A percentile compares a stretch with the other conserved stretches of the same genome.
phyloP scores from a whole-genome alignment of 768 basidiomycete genomes.

The Leccinum uliginosum region DNA sequence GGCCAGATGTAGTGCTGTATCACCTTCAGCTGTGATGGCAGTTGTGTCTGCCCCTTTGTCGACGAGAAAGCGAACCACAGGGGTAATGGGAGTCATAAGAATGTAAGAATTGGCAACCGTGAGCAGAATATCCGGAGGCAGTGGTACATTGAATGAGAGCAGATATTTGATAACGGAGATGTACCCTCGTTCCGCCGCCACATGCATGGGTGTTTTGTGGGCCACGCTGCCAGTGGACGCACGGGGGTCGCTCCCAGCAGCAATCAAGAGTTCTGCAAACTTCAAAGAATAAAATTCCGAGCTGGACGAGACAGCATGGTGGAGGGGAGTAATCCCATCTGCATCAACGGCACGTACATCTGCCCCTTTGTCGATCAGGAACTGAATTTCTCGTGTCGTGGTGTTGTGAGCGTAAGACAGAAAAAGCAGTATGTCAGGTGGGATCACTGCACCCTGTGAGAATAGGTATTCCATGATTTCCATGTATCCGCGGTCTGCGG shows the following conservation, averaged over 20 bases:
- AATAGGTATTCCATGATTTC: not conserved
- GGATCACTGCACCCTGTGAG: not conserved
- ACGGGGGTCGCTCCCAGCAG: not conserved
- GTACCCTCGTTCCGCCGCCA: not conserved
- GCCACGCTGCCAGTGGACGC: no score
- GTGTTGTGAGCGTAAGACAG: not conserved
- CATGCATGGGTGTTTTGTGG: not conserved
- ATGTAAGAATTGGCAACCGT: not conserved
- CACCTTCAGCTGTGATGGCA: not conserved
- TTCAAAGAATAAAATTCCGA: not conserved
- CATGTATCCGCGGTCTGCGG: not conserved
- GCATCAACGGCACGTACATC: not conserved
- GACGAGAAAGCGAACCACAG: not conserved
- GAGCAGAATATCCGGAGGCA: not conserved
- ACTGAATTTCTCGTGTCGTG: not conserved
- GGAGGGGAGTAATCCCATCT: not conserved
- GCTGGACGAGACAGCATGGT: fast-evolving
- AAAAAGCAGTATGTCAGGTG: not conserved
- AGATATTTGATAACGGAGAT: not conserved
- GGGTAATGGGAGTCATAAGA: not conserved
- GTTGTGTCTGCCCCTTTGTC: not conserved
- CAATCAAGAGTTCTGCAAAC: not conserved
- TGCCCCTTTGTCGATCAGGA: not conserved
- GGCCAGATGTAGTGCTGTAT: not conserved
- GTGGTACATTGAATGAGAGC: not conserved